Percentiles rank a stretch among this genome's conserved stretches.
Conservation (phyloP, 805 yeast species). For the Yarrowia osloensis region DNA sequence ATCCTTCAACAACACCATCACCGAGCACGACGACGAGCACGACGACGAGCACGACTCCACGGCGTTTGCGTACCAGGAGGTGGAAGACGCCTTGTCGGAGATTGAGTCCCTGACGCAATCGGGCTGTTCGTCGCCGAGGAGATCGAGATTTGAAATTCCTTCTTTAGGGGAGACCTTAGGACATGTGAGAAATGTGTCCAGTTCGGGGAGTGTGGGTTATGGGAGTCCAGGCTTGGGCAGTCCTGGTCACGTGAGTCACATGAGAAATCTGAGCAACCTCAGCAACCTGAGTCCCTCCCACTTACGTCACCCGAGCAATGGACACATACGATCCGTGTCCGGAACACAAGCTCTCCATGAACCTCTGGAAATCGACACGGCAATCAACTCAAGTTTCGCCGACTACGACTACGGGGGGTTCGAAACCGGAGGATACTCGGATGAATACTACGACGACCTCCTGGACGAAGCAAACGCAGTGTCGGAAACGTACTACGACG, state of each 20-base stretch:
- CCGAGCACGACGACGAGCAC: neutral
- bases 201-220: neutral
- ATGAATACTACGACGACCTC: conserved; percentile 8
- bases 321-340: neutral
- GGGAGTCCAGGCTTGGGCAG: neutral
- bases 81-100: conserved; percentile 10
- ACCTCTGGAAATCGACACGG: neutral
- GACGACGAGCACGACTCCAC: neutral
- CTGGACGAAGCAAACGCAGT: conserved; percentile 23
- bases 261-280: conserved; percentile 2
- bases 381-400: too few species aligned
- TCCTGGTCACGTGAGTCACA: neutral
- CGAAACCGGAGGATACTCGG: neutral
- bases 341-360: neutral
- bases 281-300: neutral
- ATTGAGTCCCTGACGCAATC: conserved; percentile 1
- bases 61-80: conserved; percentile 22
- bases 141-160: neutral
- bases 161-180: neutral
- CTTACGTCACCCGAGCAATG: neutral
- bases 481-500: conserved; percentile 9
- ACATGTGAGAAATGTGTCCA: neutral
- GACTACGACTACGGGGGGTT: neutral
- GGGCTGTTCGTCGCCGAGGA: neutral
- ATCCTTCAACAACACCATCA: neutral